These are phyloP conservation scores for Metarhizium album DNA, from an alignment of 2,329 filamentous ascomycete species.

Conservation along the genomic window DNA sequence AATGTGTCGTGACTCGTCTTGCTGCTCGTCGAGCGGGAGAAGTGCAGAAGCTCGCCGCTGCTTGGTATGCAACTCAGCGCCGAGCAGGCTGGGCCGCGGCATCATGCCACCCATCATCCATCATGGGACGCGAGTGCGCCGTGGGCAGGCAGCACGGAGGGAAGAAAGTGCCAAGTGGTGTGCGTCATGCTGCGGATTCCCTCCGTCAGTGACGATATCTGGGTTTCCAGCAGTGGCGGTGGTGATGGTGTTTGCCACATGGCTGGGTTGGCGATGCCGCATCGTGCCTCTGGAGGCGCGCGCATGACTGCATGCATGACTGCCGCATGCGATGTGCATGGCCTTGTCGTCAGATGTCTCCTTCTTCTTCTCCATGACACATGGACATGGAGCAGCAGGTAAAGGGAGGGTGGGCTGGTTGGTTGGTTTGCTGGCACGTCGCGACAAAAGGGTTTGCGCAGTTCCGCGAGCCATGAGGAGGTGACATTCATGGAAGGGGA, in stretches of 20 bases:
- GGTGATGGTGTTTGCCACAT: not conserved
- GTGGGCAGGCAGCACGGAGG: not conserved
- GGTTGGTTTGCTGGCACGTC: not conserved
- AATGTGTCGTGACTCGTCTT: not conserved
- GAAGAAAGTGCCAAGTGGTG: not conserved
- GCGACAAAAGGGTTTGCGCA: not conserved
- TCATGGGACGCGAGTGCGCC: not conserved
- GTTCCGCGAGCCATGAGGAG: not conserved
- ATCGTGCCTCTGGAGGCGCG: not conserved
- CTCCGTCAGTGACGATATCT: not conserved
- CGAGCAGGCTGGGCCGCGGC: not conserved
- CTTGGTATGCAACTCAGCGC: conserved; percentile 2
- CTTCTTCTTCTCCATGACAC: not conserved
- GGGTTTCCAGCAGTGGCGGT: not conserved
- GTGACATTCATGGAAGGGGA: too few species aligned
- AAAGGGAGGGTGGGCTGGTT: too few species aligned
- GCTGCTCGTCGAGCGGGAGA: not conserved
- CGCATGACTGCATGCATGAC: too few species aligned
- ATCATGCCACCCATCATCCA: conserved; percentile 2
- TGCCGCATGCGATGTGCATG: too few species aligned
- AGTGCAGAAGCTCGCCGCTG: not conserved
- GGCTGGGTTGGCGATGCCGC: not conserved
- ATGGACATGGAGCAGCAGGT: too few species aligned
- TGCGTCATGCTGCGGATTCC: not conserved
- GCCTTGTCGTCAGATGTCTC: too few species aligned